Evolutionary conservation across 164 flowering plant species (phyloP).

Genomic region (Platanus orientalis): DNA sequence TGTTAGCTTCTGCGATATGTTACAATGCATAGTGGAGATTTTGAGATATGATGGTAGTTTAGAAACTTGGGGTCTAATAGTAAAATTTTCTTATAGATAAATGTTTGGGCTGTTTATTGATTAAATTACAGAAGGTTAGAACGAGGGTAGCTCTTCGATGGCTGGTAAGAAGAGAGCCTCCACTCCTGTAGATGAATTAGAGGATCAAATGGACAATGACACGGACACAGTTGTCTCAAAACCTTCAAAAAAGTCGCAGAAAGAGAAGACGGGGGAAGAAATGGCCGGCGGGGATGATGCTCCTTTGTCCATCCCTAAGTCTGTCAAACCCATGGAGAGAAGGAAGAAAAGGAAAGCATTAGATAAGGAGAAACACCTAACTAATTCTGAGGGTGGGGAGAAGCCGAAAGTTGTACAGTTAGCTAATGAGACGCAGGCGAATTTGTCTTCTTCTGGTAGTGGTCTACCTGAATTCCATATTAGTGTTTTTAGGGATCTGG

Average conservation of each 20-base stretch:
- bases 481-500: constrained; percentile 64
- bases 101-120: no score
- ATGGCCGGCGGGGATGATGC: constrained; percentile 12
- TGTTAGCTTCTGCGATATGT: no score
- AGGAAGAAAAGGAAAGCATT: constrained; percentile 63
- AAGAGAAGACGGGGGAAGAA: constrained; percentile 22
- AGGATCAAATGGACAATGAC: constrained; percentile 11
- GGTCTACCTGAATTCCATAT: constrained; percentile 65
- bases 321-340: constrained; percentile 74
- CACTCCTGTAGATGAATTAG: constrained; percentile 22
- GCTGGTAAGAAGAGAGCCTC: constrained; percentile 42
- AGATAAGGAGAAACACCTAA: constrained; percentile 50
- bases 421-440: constrained; percentile 8
- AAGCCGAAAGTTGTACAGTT: constrained; percentile 7
- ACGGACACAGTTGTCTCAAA: not conserved
- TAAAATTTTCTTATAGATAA: no score
- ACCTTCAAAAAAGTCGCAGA: constrained; percentile 23
- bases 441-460: constrained; percentile 18
- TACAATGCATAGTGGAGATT: no score
- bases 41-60: no score
- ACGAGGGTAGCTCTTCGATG: constrained; percentile 24
- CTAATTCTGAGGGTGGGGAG: constrained; percentile 16
- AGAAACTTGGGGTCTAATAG: no score
- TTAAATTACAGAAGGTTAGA: not conserved
- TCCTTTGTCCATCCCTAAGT: not conserved